phyloP scores from a whole-genome alignment of 2,329 filamentous ascomycete species.

The Pyrenochaeta sp. region DNA sequence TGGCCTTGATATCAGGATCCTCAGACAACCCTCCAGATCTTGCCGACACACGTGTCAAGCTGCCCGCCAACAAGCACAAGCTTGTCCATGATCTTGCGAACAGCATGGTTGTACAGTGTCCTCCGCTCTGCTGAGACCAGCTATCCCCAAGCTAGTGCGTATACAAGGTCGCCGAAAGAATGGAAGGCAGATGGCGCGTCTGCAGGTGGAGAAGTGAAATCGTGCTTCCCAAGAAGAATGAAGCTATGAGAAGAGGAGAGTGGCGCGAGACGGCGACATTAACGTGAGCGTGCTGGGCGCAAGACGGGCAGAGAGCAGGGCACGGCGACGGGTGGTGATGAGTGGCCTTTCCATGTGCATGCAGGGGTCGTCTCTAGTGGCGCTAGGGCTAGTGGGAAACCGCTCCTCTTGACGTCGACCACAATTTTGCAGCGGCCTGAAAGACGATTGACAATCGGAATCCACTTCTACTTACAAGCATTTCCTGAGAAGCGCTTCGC shows the following conservation, averaged over 20 bases:
- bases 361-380: constrained; percentile 31
- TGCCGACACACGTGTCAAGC: constrained; percentile 36
- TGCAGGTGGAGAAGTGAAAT: constrained; percentile 28
- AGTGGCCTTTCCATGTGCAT: constrained; percentile 44
- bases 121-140: constrained; percentile 21
- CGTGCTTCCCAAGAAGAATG: constrained; percentile 10
- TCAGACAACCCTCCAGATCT: constrained; percentile 41
- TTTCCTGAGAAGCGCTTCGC: no score
- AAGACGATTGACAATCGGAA: no score
- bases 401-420: constrained; percentile 39
- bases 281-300: constrained; percentile 28
- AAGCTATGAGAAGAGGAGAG: constrained; percentile 34
- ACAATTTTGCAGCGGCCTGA: constrained; percentile 23
- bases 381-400: constrained; percentile 27
- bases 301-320: constrained; percentile 17
- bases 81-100: constrained; percentile 45
- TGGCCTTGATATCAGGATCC: constrained; percentile 65
- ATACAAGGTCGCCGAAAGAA: constrained; percentile 30
- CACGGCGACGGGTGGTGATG: constrained; percentile 26
- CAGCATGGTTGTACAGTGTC: constrained; percentile 38
- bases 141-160: constrained; percentile 18
- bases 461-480: no score
- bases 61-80: constrained; percentile 49
- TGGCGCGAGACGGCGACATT: constrained; percentile 34
- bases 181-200: constrained; percentile 34